Base-by-base conservation (phyloP, 768 basidiomycete species). In the Xanthoconium stramineum region DNA sequence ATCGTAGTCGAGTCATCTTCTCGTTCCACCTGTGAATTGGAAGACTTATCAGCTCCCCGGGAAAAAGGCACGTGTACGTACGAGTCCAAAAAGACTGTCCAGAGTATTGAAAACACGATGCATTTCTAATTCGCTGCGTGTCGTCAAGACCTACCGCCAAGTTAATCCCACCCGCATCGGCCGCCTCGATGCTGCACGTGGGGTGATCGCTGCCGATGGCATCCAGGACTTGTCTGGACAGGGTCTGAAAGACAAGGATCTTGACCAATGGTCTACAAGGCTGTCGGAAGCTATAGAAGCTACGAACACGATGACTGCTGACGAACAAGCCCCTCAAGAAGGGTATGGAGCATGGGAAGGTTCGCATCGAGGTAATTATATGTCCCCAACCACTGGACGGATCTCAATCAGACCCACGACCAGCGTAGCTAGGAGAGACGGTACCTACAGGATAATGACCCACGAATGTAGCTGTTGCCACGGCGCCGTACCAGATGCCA, bases 41-140 rank as follows among this genome's bases (percentile, higher is more conserved):
- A 24, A 35, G 2, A 19, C 6, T 1, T 6, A 11, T 63, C 35
- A 63, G 47, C 47, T 12, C 38, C 30, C 24, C 37, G 2, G 24
- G 37, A 8, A 30, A 29, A 33, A 36, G 36, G 11, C 33, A 20
- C 19, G 32, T 50, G 37, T 28, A 81, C 90, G 73, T 67, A 95
- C 91, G 94, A 50, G 72, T 98, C 92, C 75, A 89, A 74, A 67
- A 98, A 96, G 57, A 90, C 72, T 65, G 85, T 89, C 96, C 96
- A 98, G 12, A 98, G 76, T 6, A 98, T 78, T 8, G 86, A 84
- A 73, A 98, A 98, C 81, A 97, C 84, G 44, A 98, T 64, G 0
- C 95, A n/a, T 89, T 66, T 98, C 96, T 48, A 94, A 71, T 20
- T 94, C 93, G 67, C 98, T 98, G 30, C n/a, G n/a, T n/a, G n/a